phyloP scores from a whole-genome alignment of 495 filamentous ascomycete genomes.

The Alectoria sarmentosa region DNA sequence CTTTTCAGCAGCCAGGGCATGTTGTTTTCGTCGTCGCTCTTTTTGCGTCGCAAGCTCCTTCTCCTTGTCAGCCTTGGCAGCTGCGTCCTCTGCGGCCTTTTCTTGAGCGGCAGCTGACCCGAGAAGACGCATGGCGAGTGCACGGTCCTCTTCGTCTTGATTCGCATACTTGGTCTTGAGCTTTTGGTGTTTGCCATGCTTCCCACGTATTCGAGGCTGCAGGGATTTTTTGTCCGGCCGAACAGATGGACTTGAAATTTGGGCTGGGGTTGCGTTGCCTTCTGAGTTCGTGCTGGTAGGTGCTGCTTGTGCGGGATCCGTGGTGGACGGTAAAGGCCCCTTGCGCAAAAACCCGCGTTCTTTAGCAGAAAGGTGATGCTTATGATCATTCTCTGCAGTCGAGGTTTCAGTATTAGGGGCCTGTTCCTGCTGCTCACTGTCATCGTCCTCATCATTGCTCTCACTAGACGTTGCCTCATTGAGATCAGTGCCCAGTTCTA shows the following conservation, averaged over 20 bases:
- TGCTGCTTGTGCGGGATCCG: slow-evolving; percentile 10
- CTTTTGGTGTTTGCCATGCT: slow-evolving; percentile 80
- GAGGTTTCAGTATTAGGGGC: background rate
- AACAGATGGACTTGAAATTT: slow-evolving; percentile 21
- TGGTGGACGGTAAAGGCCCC: slow-evolving; percentile 30
- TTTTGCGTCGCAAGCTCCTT: slow-evolving; percentile 57
- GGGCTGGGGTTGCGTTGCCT: background rate
- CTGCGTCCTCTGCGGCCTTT: slow-evolving; percentile 43
- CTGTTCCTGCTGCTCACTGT: slow-evolving; percentile 25
- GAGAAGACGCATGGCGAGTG: slow-evolving; percentile 70
- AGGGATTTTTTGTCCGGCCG: slow-evolving; percentile 33
- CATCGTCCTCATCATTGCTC: slow-evolving; percentile 22
- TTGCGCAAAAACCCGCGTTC: slow-evolving; percentile 45
- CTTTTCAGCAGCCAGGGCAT: slow-evolving; percentile 59
- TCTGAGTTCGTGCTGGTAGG: slow-evolving; percentile 7
- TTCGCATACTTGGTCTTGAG: slow-evolving; percentile 83
- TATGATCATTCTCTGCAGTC: background rate
- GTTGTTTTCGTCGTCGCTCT: slow-evolving; percentile 68
- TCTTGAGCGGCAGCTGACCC: slow-evolving; percentile 58
- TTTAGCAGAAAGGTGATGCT: slow-evolving; percentile 43
- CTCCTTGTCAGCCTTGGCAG: slow-evolving; percentile 47
- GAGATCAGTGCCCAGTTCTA: background rate
- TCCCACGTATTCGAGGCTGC: slow-evolving; percentile 58
- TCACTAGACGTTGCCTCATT: slow-evolving; percentile 20
- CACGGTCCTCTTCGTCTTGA: slow-evolving; percentile 90